phyloP scores from a whole-genome alignment of 148 eudicot species.

The Chenopodium quinoa region DNA sequence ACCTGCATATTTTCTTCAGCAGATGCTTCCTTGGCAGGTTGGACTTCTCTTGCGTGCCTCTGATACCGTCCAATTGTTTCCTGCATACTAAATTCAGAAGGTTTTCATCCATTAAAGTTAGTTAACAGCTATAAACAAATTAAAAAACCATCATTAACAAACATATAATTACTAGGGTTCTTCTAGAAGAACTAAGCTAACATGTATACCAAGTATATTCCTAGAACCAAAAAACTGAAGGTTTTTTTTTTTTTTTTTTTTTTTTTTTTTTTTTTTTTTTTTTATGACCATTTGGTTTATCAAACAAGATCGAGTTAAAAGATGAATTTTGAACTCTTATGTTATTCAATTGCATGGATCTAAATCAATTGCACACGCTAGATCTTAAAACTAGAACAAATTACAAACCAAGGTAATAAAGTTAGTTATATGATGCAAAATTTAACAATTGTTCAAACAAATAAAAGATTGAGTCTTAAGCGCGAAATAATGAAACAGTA shows the following conservation, averaged over 20 bases:
- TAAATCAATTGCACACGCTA: no score
- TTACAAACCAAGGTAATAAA: neutral
- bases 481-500: neutral
- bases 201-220: no score
- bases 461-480: neutral
- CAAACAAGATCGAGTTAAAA: no score
- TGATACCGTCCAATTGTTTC: slow-evolving; percentile 71
- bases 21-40: slow-evolving; percentile 36
- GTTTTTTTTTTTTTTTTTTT: no score
- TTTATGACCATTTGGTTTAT: no score
- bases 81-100: slow-evolving; percentile 50
- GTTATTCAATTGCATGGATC: no score
- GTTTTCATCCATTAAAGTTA: neutral
- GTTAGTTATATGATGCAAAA: neutral
- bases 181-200: neutral
- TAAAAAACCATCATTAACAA: no score
- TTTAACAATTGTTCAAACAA: neutral
- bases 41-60: slow-evolving; percentile 58
- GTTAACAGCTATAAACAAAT: neutral
- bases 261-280: no score
- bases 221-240: no score
- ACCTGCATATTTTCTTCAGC: slow-evolving; percentile 70
- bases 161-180: neutral
- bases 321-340: no score
- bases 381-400: no score